Evolutionary conservation across 1,139 yeast genomes (phyloP).

Genomic region (Saccharomyces hybrid): DNA sequence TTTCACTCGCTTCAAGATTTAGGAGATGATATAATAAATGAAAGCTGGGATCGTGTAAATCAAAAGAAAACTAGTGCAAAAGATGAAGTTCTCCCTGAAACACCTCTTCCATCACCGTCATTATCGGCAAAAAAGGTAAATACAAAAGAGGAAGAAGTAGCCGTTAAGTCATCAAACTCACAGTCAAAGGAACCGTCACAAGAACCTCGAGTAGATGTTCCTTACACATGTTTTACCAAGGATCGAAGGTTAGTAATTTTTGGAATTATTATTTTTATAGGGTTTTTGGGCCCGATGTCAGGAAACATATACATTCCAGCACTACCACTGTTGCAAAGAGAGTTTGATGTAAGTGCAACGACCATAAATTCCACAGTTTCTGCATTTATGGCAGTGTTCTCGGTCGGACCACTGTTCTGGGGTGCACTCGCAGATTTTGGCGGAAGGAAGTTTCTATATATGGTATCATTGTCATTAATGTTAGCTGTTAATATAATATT

Average conservation of each 20-base stretch:
- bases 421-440: constrained; percentile 51
- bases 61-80: background rate
- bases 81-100: background rate
- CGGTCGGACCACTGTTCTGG: constrained; percentile 49
- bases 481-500: constrained; percentile 42
- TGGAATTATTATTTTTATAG: constrained; percentile 30
- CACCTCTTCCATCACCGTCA: background rate
- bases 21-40: background rate
- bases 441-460: constrained; percentile 46
- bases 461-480: constrained; percentile 39
- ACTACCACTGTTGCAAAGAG: constrained; percentile 41
- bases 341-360: constrained; percentile 38
- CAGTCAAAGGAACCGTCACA: background rate
- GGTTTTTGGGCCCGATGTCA: constrained; percentile 51
- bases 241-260: constrained; percentile 19
- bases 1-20: background rate
- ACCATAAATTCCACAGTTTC: constrained; percentile 53
- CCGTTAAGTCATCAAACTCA: background rate
- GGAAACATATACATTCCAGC: constrained; percentile 56
- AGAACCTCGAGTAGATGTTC: background rate
- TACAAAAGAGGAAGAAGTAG: background rate
- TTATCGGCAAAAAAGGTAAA: background rate
- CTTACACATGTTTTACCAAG: constrained; percentile 24
- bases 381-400: constrained; percentile 50
- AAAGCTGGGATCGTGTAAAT: background rate